Conservation (phyloP, 257 asterid genomes). For the Avicennia marina region DNA sequence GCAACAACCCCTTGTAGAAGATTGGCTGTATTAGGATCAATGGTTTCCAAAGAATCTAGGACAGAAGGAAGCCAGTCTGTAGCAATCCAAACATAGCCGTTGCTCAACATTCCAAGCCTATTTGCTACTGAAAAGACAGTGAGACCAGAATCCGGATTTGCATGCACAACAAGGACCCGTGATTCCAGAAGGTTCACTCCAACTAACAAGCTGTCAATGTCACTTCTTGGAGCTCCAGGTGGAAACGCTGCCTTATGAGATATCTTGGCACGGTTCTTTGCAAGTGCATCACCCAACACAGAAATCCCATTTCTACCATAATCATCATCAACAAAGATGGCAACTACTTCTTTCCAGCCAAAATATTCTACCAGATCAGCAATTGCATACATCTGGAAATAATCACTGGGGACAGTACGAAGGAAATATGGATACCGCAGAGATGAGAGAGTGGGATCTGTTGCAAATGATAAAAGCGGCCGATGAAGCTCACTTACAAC, state of each 20-base stretch:
- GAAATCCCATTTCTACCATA: conserved; percentile 68
- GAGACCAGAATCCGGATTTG: conserved; percentile 70
- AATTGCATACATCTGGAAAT: conserved; percentile 63
- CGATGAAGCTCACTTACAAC: conserved; percentile 57
- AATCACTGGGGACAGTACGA: conserved; percentile 42
- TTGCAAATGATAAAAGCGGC: conserved; percentile 66
- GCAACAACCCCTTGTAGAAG: conserved; percentile 63
- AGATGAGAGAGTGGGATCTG: conserved; percentile 72
- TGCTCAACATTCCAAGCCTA: conserved; percentile 54
- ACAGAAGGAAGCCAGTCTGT: conserved; percentile 73
- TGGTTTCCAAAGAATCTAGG: conserved; percentile 38
- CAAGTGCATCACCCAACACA: conserved; percentile 53
- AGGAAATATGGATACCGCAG: conserved; percentile 60
- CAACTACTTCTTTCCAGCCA: conserved; percentile 59
- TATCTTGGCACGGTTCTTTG: conserved; percentile 53
- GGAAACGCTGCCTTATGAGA: conserved; percentile 59
- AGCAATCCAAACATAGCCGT: conserved; percentile 64
- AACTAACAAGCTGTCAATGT: conserved; percentile 40
- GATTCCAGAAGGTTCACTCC: conserved; percentile 55
- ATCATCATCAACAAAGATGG: conserved; percentile 67
- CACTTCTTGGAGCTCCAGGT: conserved; percentile 42
- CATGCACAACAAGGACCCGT: conserved; percentile 61
- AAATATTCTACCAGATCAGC: conserved; percentile 51
- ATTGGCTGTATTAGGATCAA: conserved; percentile 41
- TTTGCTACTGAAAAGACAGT: conserved; percentile 45